These are phyloP conservation scores for Moesziomyces sp. DNA, from an alignment of 1,284 basidiomycete species.

Conservation along the genomic window DNA sequence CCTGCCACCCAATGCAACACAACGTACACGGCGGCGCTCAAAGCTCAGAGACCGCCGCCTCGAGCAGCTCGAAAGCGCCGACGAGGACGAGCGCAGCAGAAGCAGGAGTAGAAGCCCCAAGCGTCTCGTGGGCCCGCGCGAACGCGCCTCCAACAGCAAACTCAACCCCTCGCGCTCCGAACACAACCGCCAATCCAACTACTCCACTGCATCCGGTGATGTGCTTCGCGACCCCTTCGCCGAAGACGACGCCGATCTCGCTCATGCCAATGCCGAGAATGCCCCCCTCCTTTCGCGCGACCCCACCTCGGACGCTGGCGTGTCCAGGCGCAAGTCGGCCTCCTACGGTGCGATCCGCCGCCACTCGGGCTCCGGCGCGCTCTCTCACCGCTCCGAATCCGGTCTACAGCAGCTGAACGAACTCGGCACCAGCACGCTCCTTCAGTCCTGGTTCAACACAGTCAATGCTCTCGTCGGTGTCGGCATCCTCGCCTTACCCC, in stretches of 20 bases:
- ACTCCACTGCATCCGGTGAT: conserved; percentile 18
- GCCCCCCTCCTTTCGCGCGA: conserved; percentile 7
- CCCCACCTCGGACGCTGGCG: conserved; percentile 1
- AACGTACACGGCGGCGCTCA: conserved; percentile 13
- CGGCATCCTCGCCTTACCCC: conserved; percentile 63
- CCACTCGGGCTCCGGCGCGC: conserved; percentile 18
- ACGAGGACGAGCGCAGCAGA: conserved; percentile 41
- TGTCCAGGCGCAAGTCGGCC: conserved; percentile 10
- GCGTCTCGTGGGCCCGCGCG: conserved; percentile 19
- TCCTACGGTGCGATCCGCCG: conserved; percentile 17
- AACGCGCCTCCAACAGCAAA: conserved; percentile 23
- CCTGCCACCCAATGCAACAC: conserved; percentile 46
- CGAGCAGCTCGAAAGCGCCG: conserved; percentile 36
- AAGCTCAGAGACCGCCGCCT: conserved; percentile 36
- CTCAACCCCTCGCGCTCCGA: conserved; percentile 10
- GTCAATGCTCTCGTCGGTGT: conserved; percentile 66
- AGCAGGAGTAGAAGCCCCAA: conserved; percentile 56
- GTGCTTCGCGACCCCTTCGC: conserved; percentile 51
- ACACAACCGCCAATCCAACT: conserved; percentile 2
- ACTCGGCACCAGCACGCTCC: conserved; percentile 56
- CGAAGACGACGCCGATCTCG: conserved; percentile 10
- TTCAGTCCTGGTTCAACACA: conserved; percentile 67
- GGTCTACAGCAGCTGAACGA: conserved; percentile 11
- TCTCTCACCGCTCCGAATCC: conserved; percentile 19
- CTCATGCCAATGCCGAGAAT: conserved; percentile 10